Conservation (phyloP, 2,329 filamentous ascomycete genomes). For the Phialophora tarda region DNA sequence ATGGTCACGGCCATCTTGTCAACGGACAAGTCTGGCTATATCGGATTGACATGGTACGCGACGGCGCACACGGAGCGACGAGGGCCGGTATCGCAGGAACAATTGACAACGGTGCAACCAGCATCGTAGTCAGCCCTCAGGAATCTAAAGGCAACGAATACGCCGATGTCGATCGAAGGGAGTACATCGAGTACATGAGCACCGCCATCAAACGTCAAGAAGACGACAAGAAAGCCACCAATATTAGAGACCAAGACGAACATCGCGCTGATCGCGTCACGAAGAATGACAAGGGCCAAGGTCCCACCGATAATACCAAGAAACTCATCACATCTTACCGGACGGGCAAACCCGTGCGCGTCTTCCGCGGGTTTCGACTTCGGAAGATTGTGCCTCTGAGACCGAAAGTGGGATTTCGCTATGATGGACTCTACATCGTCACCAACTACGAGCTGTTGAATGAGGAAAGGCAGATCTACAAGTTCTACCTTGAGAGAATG, state of each 20-base stretch:
- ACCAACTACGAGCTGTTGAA: conserved; percentile 49
- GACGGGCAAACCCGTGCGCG: conserved; percentile 52
- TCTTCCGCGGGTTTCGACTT: conserved; percentile 55
- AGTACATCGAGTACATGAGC: conserved; percentile 59
- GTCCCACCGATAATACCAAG: conserved; percentile 48
- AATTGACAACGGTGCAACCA: conserved; percentile 55
- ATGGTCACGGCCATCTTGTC: conserved; percentile 36
- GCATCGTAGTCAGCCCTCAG: conserved; percentile 57
- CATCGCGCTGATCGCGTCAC: conserved; percentile 13
- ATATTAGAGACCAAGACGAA: conserved; percentile 29
- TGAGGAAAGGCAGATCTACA: conserved; percentile 49
- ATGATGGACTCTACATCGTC: conserved; percentile 63
- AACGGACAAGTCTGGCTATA: conserved; percentile 42
- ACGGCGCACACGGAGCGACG: conserved; percentile 41
- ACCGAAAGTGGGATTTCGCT: conserved; percentile 58
- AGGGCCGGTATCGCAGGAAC: conserved; percentile 56
- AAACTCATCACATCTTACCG: conserved; percentile 50
- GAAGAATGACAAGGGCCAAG: conserved; percentile 35
- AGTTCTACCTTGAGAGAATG: conserved; percentile 56
- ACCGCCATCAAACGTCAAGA: conserved; percentile 47
- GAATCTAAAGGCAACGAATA: conserved; percentile 41
- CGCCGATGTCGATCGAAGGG: conserved; percentile 57
- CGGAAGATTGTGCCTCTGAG: conserved; percentile 48
- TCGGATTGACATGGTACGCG: conserved; percentile 37
- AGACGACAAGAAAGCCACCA: conserved; percentile 35